These are phyloP conservation scores for Phanerochaete sordida DNA, from an alignment of 768 basidiomycete species.

Conservation along the genomic window DNA sequence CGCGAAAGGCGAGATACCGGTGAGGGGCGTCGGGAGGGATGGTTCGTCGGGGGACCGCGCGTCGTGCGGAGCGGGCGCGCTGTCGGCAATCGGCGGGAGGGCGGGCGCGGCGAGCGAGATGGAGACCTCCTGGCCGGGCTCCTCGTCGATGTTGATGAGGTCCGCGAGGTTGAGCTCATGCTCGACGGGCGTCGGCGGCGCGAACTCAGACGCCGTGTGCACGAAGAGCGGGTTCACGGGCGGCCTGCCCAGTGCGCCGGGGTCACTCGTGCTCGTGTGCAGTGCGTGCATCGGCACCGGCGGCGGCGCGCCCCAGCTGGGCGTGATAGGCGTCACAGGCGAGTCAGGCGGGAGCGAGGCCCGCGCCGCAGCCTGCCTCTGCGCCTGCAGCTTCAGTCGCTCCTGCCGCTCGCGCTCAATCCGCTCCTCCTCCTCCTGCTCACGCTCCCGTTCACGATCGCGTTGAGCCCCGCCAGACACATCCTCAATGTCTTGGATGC, in stretches of 20 bases:
- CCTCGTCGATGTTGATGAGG: slow-evolving; percentile 76
- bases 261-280: slow-evolving; percentile 25
- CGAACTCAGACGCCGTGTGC: slow-evolving; percentile 39
- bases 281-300: slow-evolving; percentile 48
- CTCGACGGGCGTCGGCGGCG: slow-evolving; percentile 33
- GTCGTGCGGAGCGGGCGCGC: neutral
- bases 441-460: slow-evolving; percentile 58
- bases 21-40: slow-evolving; percentile 9
- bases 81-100: slow-evolving; percentile 9
- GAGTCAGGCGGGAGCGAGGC: slow-evolving; percentile 74
- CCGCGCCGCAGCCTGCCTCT: slow-evolving; percentile 33
- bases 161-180: slow-evolving; percentile 71
- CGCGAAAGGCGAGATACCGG: slow-evolving; percentile 32
- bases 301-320: slow-evolving; percentile 63
- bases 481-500: slow-evolving; percentile 86
- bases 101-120: slow-evolving; percentile 16
- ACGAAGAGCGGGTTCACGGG: slow-evolving; percentile 33
- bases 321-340: slow-evolving; percentile 37
- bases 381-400: slow-evolving; percentile 40
- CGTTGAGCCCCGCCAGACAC: slow-evolving; percentile 44
- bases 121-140: slow-evolving; percentile 36
- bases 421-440: slow-evolving; percentile 51
- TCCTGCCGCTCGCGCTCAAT: slow-evolving; percentile 68
- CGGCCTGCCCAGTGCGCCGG: slow-evolving; percentile 25
- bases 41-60: slow-evolving; percentile 2